A percentile compares a stretch with the other conserved stretches of the same genome.
Evolutionary conservation across 148 eudicot species (phyloP).

Genomic region (Chenopodium quinoa): DNA sequence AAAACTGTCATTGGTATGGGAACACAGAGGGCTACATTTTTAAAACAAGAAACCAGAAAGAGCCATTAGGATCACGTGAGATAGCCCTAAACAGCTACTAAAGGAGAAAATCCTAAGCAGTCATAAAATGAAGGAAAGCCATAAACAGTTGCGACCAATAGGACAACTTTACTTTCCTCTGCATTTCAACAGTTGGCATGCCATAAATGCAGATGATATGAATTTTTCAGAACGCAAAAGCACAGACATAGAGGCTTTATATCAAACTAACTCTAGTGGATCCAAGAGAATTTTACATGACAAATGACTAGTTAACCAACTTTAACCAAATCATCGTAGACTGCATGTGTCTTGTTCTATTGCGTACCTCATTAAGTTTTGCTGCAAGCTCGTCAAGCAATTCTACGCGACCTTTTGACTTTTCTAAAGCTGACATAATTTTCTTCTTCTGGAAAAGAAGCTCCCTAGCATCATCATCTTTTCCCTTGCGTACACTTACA

Average conservation of each 20-base stretch:
- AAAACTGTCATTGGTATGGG: constrained; percentile 3
- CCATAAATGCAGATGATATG: background rate
- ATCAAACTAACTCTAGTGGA: background rate
- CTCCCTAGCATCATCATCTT: constrained; percentile 75
- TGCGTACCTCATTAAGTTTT: constrained; percentile 60
- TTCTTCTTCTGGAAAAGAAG: constrained; percentile 80
- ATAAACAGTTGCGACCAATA: background rate
- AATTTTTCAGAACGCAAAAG: background rate
- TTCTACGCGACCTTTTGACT: constrained; percentile 65
- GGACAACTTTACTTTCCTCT: background rate
- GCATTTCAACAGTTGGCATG: background rate
- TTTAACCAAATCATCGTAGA: background rate
- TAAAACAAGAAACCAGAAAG: background rate
- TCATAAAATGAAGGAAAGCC: background rate
- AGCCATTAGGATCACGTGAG: background rate
- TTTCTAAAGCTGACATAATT: constrained; percentile 73
- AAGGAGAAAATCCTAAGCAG: background rate
- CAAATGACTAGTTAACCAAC: background rate
- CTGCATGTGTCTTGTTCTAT: background rate
- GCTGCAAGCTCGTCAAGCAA: constrained; percentile 75
- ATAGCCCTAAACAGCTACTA: background rate
- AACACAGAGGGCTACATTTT: background rate
- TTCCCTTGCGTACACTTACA: constrained; percentile 55
- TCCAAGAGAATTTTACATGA: background rate
- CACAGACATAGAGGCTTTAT: background rate